Percentiles rank a stretch among this genome's conserved stretches.
phyloP scores from a whole-genome alignment of 768 basidiomycete species.

The Ramaria sp. region DNA sequence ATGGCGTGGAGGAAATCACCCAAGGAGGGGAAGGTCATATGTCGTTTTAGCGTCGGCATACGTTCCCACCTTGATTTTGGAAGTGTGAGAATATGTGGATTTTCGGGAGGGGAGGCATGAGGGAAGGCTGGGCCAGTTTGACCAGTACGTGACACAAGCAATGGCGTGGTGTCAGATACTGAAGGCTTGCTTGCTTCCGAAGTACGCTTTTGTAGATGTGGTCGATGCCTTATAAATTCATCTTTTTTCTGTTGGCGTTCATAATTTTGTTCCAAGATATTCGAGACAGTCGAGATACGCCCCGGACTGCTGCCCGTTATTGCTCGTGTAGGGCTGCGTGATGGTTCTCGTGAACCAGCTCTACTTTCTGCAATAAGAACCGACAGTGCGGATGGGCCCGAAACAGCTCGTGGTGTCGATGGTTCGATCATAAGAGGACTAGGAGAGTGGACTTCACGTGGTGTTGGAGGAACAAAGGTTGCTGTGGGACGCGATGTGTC shows the following conservation, averaged over 20 bases:
- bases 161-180: too few relatives aligned
- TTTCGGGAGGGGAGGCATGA: background rate
- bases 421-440: slow-evolving; percentile 9
- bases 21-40: background rate
- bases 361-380: background rate
- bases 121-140: background rate
- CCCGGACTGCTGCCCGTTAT: too few relatives aligned
- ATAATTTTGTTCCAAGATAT: too few relatives aligned
- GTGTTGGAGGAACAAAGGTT: too few relatives aligned
- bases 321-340: background rate
- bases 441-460: background rate
- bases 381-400: slow-evolving; percentile 10
- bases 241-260: too few relatives aligned
- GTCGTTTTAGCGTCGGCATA: slow-evolving; percentile 9
- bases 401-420: background rate
- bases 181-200: too few relatives aligned
- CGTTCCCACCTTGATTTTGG: slow-evolving; percentile 17
- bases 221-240: too few relatives aligned
- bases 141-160: too few relatives aligned
- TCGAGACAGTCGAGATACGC: too few relatives aligned
- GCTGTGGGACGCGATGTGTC: too few relatives aligned
- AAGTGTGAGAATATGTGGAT: background rate
- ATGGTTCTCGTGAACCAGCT: slow-evolving; percentile 2
- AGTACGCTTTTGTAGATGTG: too few relatives aligned
- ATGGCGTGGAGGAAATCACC: slow-evolving; percentile 25